phyloP scores from a whole-genome alignment of 108 stramenopile species.

The Hondaea fermentalgiana region DNA sequence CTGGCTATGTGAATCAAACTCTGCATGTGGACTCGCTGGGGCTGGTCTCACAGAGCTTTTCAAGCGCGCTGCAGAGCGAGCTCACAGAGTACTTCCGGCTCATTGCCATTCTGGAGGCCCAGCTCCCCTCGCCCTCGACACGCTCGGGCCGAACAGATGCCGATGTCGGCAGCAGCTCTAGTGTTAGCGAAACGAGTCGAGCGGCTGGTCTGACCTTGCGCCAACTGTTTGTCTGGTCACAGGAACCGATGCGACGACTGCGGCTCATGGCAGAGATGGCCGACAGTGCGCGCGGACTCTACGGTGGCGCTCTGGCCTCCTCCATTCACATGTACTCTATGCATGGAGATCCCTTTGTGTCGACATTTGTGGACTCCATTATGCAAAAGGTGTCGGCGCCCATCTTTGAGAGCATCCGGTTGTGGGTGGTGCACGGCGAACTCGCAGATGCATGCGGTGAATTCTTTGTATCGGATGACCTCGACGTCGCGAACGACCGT shows the following conservation, averaged over 20 bases:
- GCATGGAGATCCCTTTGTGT: slow-evolving; percentile 68
- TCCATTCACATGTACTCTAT: slow-evolving; percentile 59
- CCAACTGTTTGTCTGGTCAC: slow-evolving; percentile 57
- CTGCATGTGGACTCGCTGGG: slow-evolving; percentile 44
- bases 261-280: slow-evolving; percentile 60
- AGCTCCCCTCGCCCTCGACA: slow-evolving; percentile 31
- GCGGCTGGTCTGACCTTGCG: slow-evolving; percentile 49
- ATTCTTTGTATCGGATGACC: slow-evolving; percentile 55
- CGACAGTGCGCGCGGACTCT: slow-evolving; percentile 51
- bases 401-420: slow-evolving; percentile 24
- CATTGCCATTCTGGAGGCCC: slow-evolving; percentile 58
- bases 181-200: background rate
- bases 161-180: no score
- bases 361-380: slow-evolving; percentile 56
- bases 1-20: slow-evolving; percentile 40
- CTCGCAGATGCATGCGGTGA: slow-evolving; percentile 45
- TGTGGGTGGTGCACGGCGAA: slow-evolving; percentile 46
- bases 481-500: slow-evolving; percentile 26
- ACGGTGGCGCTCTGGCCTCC: slow-evolving; percentile 71
- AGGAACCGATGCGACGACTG: slow-evolving; percentile 50
- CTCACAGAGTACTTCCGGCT: slow-evolving; percentile 59
- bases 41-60: slow-evolving; percentile 60
- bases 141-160: no score
- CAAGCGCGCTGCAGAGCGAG: slow-evolving; percentile 57
- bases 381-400: slow-evolving; percentile 33